Evolutionary conservation across 2,329 filamentous ascomycete genomes (phyloP).

Genomic region (Aphanoascus verrucosus): DNA sequence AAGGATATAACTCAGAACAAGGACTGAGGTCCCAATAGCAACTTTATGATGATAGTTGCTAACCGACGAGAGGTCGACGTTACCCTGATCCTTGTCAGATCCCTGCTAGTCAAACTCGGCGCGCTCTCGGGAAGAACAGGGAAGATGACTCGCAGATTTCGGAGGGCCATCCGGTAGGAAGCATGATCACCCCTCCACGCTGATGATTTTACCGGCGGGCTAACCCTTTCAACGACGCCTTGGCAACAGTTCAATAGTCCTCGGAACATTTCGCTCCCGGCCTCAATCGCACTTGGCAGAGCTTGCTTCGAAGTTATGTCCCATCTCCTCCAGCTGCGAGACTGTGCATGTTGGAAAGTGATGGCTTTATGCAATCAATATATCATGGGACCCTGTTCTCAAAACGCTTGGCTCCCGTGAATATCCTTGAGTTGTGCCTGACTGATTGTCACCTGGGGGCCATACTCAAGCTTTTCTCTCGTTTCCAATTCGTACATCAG

Average conservation of each 20-base stretch:
- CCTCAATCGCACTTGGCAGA: slow-evolving; percentile 1
- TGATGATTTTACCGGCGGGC: background rate
- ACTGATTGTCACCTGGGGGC: slow-evolving; percentile 9
- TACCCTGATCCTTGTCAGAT: background rate
- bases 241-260: background rate
- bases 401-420: slow-evolving; percentile 3
- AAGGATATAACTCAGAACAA: slow-evolving; percentile 1
- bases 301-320: slow-evolving; percentile 6
- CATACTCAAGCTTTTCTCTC: background rate
- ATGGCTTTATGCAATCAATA: background rate
- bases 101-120: background rate
- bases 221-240: background rate
- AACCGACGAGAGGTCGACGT: background rate
- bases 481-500: no score
- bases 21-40: background rate
- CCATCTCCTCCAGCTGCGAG: background rate
- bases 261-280: slow-evolving; percentile 8
- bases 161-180: slow-evolving; percentile 4
- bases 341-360: background rate
- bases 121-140: background rate
- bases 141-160: slow-evolving; percentile 10
- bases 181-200: slow-evolving; percentile 5
- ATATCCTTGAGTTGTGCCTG: slow-evolving; percentile 10
- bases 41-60: background rate
- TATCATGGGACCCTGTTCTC: background rate